These are phyloP conservation scores for Inonotus hispidus DNA, from an alignment of 1,284 basidiomycete genomes.

Conservation along the genomic window DNA sequence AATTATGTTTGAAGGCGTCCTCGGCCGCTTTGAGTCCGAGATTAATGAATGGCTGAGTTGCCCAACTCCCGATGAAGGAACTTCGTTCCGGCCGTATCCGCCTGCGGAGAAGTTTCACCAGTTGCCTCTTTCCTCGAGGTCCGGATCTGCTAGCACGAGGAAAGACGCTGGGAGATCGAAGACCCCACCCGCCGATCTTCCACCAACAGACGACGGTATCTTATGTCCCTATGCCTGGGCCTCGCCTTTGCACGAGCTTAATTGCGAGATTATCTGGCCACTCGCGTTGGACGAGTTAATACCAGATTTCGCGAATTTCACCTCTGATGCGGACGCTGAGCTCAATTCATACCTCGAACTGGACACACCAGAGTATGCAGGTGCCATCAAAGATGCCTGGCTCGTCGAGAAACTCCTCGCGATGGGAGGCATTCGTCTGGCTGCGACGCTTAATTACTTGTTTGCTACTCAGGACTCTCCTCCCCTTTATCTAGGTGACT, in stretches of 20 bases:
- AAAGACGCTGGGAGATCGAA: not conserved
- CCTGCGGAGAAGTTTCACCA: slow-evolving; percentile 7
- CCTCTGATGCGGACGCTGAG: not conserved
- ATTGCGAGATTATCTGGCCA: slow-evolving; percentile 80
- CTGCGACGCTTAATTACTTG: slow-evolving; percentile 74
- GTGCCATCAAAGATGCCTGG: slow-evolving; percentile 58
- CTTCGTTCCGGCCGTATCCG: slow-evolving; percentile 7
- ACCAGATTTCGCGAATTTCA: slow-evolving; percentile 22
- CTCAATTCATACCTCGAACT: slow-evolving; percentile 57
- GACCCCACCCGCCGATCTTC: slow-evolving; percentile 10
- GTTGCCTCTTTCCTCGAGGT: not conserved
- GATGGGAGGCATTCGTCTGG: slow-evolving; percentile 77
- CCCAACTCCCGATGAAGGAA: slow-evolving; percentile 32
- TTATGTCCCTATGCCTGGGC: slow-evolving; percentile 82
- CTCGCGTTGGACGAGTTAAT: slow-evolving; percentile 50
- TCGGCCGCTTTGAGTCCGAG: slow-evolving; percentile 58
- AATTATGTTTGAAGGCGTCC: slow-evolving; percentile 79
- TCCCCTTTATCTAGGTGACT: not conserved
- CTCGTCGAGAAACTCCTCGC: slow-evolving; percentile 79
- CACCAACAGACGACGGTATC: slow-evolving; percentile 47
- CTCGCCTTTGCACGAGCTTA: slow-evolving; percentile 62
- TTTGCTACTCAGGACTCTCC: slow-evolving; percentile 37
- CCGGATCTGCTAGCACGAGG: not conserved
- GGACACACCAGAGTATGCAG: slow-evolving; percentile 81
- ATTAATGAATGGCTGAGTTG: slow-evolving; percentile 62